A percentile compares a stretch with the other conserved stretches of the same genome.
Evolutionary conservation across 768 basidiomycete genomes (phyloP).

Genomic region (Phallus indusiatus): DNA sequence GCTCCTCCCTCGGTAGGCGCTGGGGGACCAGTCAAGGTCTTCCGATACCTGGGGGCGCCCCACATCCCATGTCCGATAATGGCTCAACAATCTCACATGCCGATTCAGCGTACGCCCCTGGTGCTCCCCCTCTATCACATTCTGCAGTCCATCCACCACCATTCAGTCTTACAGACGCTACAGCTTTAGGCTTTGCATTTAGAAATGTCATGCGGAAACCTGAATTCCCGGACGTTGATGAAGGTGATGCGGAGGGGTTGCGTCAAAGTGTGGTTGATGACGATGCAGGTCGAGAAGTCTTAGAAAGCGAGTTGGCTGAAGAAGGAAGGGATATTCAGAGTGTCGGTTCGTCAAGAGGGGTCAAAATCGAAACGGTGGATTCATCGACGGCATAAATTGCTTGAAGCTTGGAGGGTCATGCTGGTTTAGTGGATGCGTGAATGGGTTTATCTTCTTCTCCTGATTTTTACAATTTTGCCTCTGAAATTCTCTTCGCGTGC

Average conservation of each 20-base stretch:
- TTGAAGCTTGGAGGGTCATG: background rate
- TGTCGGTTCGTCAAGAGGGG: slow-evolving; percentile 71
- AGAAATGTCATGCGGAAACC: slow-evolving; percentile 82
- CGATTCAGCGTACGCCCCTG: slow-evolving; percentile 37
- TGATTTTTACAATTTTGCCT: background rate
- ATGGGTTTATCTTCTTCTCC: background rate
- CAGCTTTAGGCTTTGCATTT: slow-evolving; percentile 90
- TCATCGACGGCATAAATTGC: background rate
- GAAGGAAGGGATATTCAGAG: slow-evolving; percentile 85
- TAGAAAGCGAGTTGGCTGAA: slow-evolving; percentile 73
- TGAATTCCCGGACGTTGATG: slow-evolving; percentile 62
- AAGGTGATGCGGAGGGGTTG: slow-evolving; percentile 60
- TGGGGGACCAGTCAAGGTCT: slow-evolving; percentile 28
- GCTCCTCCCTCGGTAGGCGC: slow-evolving; percentile 37
- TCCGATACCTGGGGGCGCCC: slow-evolving; percentile 27
- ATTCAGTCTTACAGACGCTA: slow-evolving; percentile 79
- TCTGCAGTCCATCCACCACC: slow-evolving; percentile 42
- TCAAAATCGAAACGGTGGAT: slow-evolving; percentile 46
- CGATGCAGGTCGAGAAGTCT: slow-evolving; percentile 31
- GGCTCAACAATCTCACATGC: slow-evolving; percentile 62
- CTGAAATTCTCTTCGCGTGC: no score
- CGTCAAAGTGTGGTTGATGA: slow-evolving; percentile 19
- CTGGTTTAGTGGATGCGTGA: background rate
- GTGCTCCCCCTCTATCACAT: background rate
- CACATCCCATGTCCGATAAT: slow-evolving; percentile 49